These are phyloP conservation scores for Fusarium tupiense DNA, from an alignment of 2,329 filamentous ascomycete genomes.

Conservation along the genomic window DNA sequence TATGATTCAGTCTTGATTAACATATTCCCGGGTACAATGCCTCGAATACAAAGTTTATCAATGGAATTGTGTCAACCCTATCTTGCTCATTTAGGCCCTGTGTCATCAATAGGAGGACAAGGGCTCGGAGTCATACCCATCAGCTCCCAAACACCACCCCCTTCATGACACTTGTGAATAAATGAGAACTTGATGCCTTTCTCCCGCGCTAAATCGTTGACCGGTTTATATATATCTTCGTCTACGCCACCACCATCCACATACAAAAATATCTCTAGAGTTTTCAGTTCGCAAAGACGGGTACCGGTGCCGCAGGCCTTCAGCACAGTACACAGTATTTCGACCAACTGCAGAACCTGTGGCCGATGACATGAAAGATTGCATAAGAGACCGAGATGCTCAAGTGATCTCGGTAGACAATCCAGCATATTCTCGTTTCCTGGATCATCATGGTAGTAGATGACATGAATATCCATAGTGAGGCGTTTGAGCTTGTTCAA, in stretches of 20 bases:
- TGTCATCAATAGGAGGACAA: neutral
- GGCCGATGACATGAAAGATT: neutral
- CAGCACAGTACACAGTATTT: neutral
- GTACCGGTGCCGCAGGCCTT: neutral
- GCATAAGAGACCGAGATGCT: neutral
- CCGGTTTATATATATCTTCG: neutral
- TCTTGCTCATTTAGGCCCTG: neutral
- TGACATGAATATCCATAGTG: neutral
- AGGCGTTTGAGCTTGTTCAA: neutral
- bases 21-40: neutral
- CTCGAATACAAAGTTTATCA: neutral
- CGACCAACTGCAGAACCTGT: fast-evolving
- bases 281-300: neutral
- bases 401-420: neutral
- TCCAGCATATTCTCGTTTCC: neutral
- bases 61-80: too few relatives aligned
- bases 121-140: neutral
- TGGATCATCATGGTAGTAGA: fast-evolving
- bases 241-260: neutral
- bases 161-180: fast-evolving
- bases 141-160: neutral
- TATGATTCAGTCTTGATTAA: neutral
- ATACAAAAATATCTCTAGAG: neutral
- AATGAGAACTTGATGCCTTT: neutral
- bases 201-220: fast-evolving